A percentile compares a stretch with the other conserved stretches of the same genome.
These are phyloP conservation scores for Chaetomiaceae sp. DNA, from an alignment of 2,329 filamentous ascomycete genomes.

Conservation along the genomic window DNA sequence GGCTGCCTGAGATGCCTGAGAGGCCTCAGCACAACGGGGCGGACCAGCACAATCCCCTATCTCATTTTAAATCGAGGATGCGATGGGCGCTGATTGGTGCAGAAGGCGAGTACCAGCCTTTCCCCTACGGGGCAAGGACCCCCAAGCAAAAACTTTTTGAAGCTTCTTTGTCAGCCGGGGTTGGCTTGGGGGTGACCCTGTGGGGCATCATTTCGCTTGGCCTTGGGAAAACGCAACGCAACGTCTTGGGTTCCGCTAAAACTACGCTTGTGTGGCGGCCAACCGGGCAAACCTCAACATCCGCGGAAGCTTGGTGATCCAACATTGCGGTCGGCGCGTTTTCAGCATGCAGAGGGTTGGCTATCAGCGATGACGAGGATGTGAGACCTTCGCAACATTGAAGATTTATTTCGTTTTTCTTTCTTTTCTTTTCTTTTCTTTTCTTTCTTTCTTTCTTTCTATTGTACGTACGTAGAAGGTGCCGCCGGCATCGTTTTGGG, in stretches of 20 bases:
- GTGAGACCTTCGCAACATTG: background rate
- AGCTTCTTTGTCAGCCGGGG: background rate
- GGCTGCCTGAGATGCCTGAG: background rate
- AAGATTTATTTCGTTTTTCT: no score
- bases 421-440: no score
- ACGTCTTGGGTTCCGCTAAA: background rate
- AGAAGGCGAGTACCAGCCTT: background rate
- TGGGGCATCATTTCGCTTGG: slow-evolving; percentile 12
- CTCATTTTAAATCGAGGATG: slow-evolving; percentile 11
- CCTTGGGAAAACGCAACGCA: background rate
- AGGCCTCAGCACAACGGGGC: slow-evolving; percentile 7
- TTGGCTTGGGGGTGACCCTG: background rate
- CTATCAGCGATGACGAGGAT: background rate
- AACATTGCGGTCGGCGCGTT: background rate
- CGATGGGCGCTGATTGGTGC: slow-evolving; percentile 6
- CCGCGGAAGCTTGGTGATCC: background rate
- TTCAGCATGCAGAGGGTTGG: background rate
- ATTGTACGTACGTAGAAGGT: no score
- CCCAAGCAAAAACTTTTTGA: background rate
- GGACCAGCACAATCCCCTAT: slow-evolving; percentile 4
- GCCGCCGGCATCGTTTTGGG: background rate
- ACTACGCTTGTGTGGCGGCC: no score
- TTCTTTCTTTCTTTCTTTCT: no score
- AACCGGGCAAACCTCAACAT: background rate
- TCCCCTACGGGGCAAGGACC: slow-evolving; percentile 1